phyloP scores from a whole-genome alignment of 768 basidiomycete genomes.

The Pleurotus djamor region DNA sequence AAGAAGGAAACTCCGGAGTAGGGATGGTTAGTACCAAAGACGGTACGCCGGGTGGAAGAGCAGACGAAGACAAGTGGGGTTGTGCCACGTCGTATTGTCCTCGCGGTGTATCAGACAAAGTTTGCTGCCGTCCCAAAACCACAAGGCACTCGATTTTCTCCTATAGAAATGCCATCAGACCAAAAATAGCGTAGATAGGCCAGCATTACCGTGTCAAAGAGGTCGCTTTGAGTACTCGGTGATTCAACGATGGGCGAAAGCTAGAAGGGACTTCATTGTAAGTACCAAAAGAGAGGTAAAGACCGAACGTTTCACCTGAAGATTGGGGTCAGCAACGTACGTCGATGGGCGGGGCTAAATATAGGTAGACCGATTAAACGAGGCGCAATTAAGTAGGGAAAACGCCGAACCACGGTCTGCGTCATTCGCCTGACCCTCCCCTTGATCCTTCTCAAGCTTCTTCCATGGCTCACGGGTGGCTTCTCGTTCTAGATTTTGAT shows the following conservation, averaged over 20 bases:
- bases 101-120: neutral
- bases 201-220: neutral
- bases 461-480: neutral
- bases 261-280: neutral
- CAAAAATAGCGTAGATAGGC: neutral
- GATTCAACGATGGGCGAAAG: neutral
- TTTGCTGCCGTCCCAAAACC: neutral
- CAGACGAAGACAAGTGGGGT: neutral
- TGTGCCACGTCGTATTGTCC: neutral
- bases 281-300: neutral
- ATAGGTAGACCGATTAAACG: neutral
- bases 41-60: neutral
- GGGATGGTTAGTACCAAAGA: slow-evolving; percentile 3
- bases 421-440: slow-evolving; percentile 4
- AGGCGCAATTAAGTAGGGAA: neutral
- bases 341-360: too few species aligned
- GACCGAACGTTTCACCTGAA: neutral
- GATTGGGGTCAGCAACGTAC: too few species aligned
- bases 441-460: slow-evolving; percentile 4
- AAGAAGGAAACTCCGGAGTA: slow-evolving; percentile 1
- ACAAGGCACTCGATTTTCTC: neutral
- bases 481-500: neutral
- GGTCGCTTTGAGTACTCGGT: neutral
- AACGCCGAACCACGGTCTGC: neutral
- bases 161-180: neutral